Conservation (phyloP, 177 flowering plant genomes). For the Vitis hybrid region DNA sequence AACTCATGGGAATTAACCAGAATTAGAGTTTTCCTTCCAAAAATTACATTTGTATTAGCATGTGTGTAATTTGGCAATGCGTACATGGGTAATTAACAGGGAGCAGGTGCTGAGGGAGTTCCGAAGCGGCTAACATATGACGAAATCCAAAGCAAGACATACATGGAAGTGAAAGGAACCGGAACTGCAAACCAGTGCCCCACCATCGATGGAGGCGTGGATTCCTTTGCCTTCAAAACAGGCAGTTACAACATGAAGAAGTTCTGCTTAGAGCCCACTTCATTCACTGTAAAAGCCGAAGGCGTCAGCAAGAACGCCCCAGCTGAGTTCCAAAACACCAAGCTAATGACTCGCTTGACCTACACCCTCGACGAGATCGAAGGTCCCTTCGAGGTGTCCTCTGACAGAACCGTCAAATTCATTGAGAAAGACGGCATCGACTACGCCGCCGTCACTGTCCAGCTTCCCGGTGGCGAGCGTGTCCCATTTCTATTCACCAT, state of each 20-base stretch:
- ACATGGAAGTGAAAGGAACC: slow-evolving; percentile 91
- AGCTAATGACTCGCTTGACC: slow-evolving; percentile 98
- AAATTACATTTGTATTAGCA: too few species aligned
- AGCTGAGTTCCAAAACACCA: slow-evolving; percentile 88
- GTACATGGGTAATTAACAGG: slow-evolving; percentile 34
- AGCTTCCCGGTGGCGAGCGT: slow-evolving; percentile 94
- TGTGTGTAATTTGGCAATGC: too few species aligned
- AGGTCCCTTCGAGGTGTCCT: slow-evolving; percentile 89
- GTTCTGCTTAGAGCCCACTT: slow-evolving; percentile 89
- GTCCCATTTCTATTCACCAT: slow-evolving; percentile 95
- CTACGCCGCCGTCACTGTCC: slow-evolving; percentile 94
- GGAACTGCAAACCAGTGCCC: slow-evolving; percentile 99
- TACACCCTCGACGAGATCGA: slow-evolving; percentile 97
- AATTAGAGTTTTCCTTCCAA: too few species aligned
- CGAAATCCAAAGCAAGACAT: slow-evolving; percentile 94
- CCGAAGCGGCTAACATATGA: slow-evolving; percentile 89
- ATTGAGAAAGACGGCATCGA: slow-evolving; percentile 95
- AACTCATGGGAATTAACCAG: too few species aligned
- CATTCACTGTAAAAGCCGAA: slow-evolving; percentile 96
- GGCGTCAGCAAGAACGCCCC: slow-evolving; percentile 81
- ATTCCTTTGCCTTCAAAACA: slow-evolving; percentile 69
- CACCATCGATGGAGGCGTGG: slow-evolving; percentile 80
- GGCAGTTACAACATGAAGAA: slow-evolving; percentile 91
- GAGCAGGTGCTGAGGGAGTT: slow-evolving; percentile 85
- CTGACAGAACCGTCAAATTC: slow-evolving; percentile 82